Evolutionary conservation across 2,329 filamentous ascomycete species (phyloP), one percentile per base, ranked within the genome.

Genomic region (Fusarium tanahbumbuense): DNA sequence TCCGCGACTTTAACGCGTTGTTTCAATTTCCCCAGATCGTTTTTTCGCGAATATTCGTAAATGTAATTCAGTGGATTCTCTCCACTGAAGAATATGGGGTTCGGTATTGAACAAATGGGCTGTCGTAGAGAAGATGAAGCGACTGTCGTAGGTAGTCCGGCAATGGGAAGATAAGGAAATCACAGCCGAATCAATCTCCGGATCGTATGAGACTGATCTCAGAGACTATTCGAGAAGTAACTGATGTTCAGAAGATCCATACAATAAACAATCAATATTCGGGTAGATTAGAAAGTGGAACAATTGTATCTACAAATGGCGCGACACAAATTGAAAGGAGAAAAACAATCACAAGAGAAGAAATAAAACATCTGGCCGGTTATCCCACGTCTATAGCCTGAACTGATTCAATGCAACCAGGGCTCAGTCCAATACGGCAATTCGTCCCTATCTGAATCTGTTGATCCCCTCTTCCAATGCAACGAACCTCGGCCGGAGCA

Each of bases 401-500:
- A 61, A 60, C 34, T 53, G 32, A 18, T 53, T 30, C 56, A 61
- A 61, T 34, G 57, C 10, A 48, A 23, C 60, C 30, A 40, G 52
- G 49, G 22, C 23, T 48, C 28, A 15, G 15, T 37, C 56, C 45
- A 28, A 34, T 44, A 32, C 28, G 30, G 37, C 30, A 37, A 25
- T 50, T 44, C 18, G 41, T 61, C 52, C 41, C 22, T 37, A 49
- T 54, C 60, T 47, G 25, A 22, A 40, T 64, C 53, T 45, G 42
- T 48, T 48, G 22, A 67, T 63, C 55, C 56, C 62, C 48, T 62
- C 56, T 41, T 42, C 42, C 41, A 28, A 63, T 67, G 52, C 47
- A 67, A 67, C 47, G 34, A 50, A 22, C 65, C 65, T 64, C 58
- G 64, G 65, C 54, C 65, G 40, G 40, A 67, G 13, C 44, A 48